These are phyloP conservation scores for Saccharomycopsis synnaedendra DNA, from an alignment of 805 yeast genomes.

Conservation along the genomic window DNA sequence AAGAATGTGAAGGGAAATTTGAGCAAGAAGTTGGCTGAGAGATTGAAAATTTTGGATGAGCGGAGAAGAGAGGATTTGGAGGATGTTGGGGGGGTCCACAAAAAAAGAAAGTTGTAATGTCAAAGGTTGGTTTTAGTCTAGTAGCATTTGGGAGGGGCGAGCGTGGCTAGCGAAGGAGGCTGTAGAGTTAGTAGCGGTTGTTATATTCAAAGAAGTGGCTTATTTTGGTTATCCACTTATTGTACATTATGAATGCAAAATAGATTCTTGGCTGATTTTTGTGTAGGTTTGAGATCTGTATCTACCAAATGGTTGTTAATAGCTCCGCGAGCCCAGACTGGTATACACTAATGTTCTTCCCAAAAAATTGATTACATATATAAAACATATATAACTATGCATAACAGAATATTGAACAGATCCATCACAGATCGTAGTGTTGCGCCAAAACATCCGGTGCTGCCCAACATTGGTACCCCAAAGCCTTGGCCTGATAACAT, in stretches of 20 bases:
- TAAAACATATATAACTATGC: too few species aligned
- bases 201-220: not conserved
- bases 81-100: not conserved
- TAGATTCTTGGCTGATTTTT: not conserved
- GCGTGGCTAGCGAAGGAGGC: not conserved
- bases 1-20: not conserved
- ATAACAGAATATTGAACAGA: too few species aligned
- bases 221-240: not conserved
- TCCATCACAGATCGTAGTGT: slow-evolving; percentile 20
- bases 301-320: not conserved
- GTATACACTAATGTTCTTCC: too few species aligned
- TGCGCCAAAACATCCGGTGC: slow-evolving; percentile 35
- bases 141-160: not conserved
- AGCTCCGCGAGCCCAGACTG: too few species aligned
- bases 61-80: not conserved
- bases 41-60: not conserved
- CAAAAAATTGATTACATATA: too few species aligned
- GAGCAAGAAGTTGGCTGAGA: not conserved
- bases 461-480: slow-evolving; percentile 39
- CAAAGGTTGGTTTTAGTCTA: not conserved
- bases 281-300: not conserved
- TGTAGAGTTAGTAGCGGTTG: not conserved
- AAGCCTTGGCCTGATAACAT: slow-evolving; percentile 33
- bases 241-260: not conserved
- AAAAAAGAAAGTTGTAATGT: not conserved